phyloP scores from a whole-genome alignment of 2,329 filamentous ascomycete species.

The Periconia sp. region DNA sequence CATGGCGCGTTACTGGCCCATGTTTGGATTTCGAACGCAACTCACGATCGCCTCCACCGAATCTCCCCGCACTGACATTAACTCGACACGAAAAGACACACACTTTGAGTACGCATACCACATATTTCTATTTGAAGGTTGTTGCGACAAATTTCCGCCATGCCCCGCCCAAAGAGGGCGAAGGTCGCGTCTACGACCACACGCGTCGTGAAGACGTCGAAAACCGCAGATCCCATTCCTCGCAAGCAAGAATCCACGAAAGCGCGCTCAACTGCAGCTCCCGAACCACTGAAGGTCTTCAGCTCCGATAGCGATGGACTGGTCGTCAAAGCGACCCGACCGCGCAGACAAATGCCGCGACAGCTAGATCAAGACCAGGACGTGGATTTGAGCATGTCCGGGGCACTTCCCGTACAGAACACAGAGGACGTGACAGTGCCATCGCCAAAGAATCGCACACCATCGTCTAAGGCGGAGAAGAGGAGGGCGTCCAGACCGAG shows the following conservation, averaged over 20 bases:
- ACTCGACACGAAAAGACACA: neutral
- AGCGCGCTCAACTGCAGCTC: conserved; percentile 19
- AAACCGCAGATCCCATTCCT: conserved; percentile 23
- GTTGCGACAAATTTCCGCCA: conserved; percentile 17
- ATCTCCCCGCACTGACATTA: neutral
- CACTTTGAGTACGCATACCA: neutral
- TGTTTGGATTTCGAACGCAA: conserved; percentile 1
- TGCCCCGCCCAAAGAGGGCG: conserved; percentile 46
- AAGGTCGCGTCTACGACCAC: conserved; percentile 41
- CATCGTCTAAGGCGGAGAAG: conserved; percentile 24
- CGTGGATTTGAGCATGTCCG: conserved; percentile 43
- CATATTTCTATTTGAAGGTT: neutral
- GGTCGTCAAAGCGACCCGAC: conserved; percentile 34
- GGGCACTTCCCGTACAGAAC: conserved; percentile 35
- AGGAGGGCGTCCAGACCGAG: conserved; percentile 24
- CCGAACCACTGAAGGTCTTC: conserved; percentile 25
- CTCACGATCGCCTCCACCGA: neutral
- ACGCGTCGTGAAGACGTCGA: conserved; percentile 34
- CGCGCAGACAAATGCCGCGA: conserved; percentile 25
- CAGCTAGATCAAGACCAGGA: conserved; percentile 25
- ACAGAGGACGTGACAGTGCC: conserved; percentile 8
- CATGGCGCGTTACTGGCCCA: neutral
- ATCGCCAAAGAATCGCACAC: conserved; percentile 24
- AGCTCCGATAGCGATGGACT: conserved; percentile 48
- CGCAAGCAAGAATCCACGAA: conserved; percentile 28